Evolutionary conservation across 306 rosid species (phyloP).

Genomic region (Quercus ilex): DNA sequence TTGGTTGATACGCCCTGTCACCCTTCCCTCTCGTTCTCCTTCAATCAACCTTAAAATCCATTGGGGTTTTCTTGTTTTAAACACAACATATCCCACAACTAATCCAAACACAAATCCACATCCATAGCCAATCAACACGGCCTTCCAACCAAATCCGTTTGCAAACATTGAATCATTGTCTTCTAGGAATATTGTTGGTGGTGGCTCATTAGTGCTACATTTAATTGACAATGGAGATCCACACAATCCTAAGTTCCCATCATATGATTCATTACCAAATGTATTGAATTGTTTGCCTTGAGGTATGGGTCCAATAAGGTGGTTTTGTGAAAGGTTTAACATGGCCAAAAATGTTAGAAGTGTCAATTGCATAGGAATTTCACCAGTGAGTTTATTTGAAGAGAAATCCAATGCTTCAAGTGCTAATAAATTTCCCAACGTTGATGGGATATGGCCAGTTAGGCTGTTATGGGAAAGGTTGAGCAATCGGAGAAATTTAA

Average conservation of each 20-base stretch:
- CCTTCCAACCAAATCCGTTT: no score
- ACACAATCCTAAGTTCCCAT: constrained; percentile 24
- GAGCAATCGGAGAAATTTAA: constrained; percentile 24
- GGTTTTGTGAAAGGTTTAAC: constrained; percentile 36
- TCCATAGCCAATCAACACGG: no score
- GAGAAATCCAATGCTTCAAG: constrained; percentile 41
- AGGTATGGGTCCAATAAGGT: constrained; percentile 31
- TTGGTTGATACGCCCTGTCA: no score
- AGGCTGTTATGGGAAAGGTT: constrained; percentile 32
- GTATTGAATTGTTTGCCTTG: constrained; percentile 36
- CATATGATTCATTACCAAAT: constrained; percentile 23
- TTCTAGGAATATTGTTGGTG: no score
- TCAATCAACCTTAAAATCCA: no score
- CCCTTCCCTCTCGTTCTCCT: no score
- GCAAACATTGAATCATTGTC: background rate
- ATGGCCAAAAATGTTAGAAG: constrained; percentile 2
- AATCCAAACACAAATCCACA: no score
- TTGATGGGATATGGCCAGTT: no score
- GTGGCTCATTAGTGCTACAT: background rate
- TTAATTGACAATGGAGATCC: constrained; percentile 31
- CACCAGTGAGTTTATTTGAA: background rate
- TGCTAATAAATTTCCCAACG: no score
- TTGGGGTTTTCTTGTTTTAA: no score
- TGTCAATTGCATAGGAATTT: constrained; percentile 20
- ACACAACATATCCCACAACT: no score